A percentile compares a stretch with the other conserved stretches of the same genome.
phyloP scores from a whole-genome alignment of 2,329 filamentous ascomycete genomes.

The Trichoderma pleuroti region DNA sequence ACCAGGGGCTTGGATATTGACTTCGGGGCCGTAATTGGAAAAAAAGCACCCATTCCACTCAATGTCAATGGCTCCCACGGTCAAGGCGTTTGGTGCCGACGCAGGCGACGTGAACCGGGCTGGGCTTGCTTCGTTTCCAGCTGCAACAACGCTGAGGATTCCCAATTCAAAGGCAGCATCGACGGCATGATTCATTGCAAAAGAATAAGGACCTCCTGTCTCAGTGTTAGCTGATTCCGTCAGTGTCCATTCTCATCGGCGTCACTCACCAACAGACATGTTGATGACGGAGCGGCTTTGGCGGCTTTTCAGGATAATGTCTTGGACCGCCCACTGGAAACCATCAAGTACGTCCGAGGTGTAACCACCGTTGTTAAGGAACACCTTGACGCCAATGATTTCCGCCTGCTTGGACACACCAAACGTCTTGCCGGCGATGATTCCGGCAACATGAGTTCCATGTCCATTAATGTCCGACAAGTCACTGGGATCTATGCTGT shows the following conservation, averaged over 20 bases:
- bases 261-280: constrained; percentile 47
- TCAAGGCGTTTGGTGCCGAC: constrained; percentile 46
- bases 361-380: constrained; percentile 27
- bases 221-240: not conserved
- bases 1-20: constrained; percentile 53
- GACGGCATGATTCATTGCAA: constrained; percentile 54
- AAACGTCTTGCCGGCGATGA: constrained; percentile 42
- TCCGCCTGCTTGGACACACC: constrained; percentile 43
- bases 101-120: constrained; percentile 41
- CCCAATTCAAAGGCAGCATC: constrained; percentile 43
- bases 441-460: constrained; percentile 47
- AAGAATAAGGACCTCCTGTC: constrained; percentile 36
- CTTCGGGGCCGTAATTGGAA: constrained; percentile 47
- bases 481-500: constrained; percentile 34
- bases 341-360: constrained; percentile 29
- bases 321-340: constrained; percentile 26
- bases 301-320: constrained; percentile 25
- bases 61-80: constrained; percentile 46
- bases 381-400: constrained; percentile 44
- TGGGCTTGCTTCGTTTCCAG: not conserved
- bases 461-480: constrained; percentile 40
- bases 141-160: constrained; percentile 47
- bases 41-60: constrained; percentile 40
- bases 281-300: constrained; percentile 39
- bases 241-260: no score